Base-by-base conservation (phyloP, 1,139 yeast genomes). In the Kurtzmaniella quercitrusa region DNA sequence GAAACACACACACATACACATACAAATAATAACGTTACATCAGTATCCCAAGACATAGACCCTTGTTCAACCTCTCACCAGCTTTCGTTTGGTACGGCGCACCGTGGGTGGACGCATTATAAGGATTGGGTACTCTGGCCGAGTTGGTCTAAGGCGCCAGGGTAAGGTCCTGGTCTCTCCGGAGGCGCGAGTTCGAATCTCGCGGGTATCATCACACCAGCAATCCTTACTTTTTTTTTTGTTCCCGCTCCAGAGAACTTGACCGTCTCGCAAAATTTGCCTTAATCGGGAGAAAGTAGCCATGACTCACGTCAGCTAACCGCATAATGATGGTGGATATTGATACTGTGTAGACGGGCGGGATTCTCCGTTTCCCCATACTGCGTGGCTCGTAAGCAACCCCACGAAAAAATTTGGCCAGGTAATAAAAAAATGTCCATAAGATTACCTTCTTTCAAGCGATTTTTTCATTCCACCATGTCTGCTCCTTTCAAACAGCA, bases 151-250 rank as follows among this genome's bases (percentile, higher is more conserved):
- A 66, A 66, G 72, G 72, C 72, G 72, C 72, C 71, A 66, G 72
- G 72, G 72, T 66, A 66, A 66, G 72, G 72, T 70, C 75, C 76
- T 70, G 75, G 75, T 71, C 76, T 70, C 75, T 68, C 65, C 75
- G 75, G 77, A 70, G 76, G 77, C 77, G 75, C 76, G 76, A 67
- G 76, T 71, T 71, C 76, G 74, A 71, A 70, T 68, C 76, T 66
- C 76, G 75, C 72, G 74, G 73, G 73, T 68, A 66, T 70, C 75
- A 70, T 51, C 62, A 27, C 31, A 56, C 21, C 36, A 31, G 36
- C 36, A 31, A 31, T 31, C 36, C 36, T 31, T 31, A 8, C 14
- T 31, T 14, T 31, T 31, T 31, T 31, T 14, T 31, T 31, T 29
- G 9, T 29, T 29, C n/a, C 34, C 7, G 34, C 34, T 23, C 27